Base-by-base conservation (phyloP, 805 yeast species). In the Cyberlindnera euphorbiiphila region DNA sequence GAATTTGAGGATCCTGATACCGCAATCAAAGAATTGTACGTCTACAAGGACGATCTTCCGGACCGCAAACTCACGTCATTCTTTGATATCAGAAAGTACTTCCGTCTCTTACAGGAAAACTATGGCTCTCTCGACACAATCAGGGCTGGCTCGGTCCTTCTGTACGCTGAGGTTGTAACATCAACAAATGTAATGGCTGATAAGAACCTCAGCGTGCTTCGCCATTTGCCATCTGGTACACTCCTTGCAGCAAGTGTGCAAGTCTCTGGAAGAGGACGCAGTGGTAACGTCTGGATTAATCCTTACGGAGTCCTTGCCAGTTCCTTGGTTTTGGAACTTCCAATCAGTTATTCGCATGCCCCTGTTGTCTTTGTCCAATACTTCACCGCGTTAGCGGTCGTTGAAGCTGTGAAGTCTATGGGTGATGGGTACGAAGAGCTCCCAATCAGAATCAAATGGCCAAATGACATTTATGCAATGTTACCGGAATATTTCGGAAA, bases 271-370 rank as follows among this genome's bases (percentile, higher is more conserved):
- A 70, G 91, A 33, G 99, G 99, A 3, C 75, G 99, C 39, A 95
- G 97, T 12, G 94, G 93, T 1, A 93, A 93, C 48, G 80, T 78
- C 2, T 93, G 98, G 98, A 81, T 93, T 17, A 89, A 86, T 49
- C 99, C 99, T 4, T 71, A 74, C 17, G 99, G 99, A 9, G 94
- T 88, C 1, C 62, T 87, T 59, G 95, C 98, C 0, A 74, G 79
- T 6, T 86, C 96, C 0, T 72, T 78, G 2, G 74, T 86, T 9
- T 58, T 85, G 42, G 72, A 78, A 34, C 62, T 88, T 11, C 69
- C 71, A 4, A 51, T 53, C 3, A 53, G 66, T 2, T 64, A 67
- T 16, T 59, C 65, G 14, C 63, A 73, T 22, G 71, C 80, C 2
- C 72, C 84, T 8, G 72, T 93, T 18, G 94, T 88, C 1, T 86